Conservation (phyloP, 2,329 filamentous ascomycete species). For the Curvularia sp. region DNA sequence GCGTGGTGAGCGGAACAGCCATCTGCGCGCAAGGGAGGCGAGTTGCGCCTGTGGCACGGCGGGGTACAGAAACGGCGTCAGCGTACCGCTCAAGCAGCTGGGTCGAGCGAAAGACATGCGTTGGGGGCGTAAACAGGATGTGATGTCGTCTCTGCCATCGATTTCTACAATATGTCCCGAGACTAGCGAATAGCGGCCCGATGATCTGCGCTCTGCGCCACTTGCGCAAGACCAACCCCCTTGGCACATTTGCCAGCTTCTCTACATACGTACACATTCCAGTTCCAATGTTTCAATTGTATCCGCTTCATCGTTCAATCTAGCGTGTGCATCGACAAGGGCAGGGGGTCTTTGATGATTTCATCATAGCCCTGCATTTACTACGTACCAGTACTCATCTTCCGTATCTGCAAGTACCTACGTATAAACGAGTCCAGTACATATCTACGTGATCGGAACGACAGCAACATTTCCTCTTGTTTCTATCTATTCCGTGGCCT, state of each 20-base stretch:
- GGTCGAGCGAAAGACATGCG: conserved; percentile 44
- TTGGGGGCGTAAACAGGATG: conserved; percentile 7
- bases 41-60: conserved; percentile 42
- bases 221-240: conserved; percentile 5
- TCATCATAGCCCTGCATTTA: neutral
- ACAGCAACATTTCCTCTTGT: neutral
- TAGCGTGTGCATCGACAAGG: neutral
- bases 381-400: too few relatives aligned
- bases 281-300: neutral
- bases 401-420: neutral
- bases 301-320: neutral
- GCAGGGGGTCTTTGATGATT: neutral
- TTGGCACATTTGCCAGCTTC: neutral
- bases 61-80: conserved; percentile 57
- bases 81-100: conserved; percentile 42
- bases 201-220: conserved; percentile 12
- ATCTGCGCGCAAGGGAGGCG: conserved; percentile 31
- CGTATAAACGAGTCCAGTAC: neutral
- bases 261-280: neutral
- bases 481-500: neutral
- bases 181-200: conserved; percentile 15
- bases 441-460: neutral
- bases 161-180: conserved; percentile 10
- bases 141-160: conserved; percentile 1
- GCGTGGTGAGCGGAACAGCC: conserved; percentile 22